These are phyloP conservation scores for Inga oerstediana DNA, from an alignment of 306 rosid genomes.

Conservation along the genomic window DNA sequence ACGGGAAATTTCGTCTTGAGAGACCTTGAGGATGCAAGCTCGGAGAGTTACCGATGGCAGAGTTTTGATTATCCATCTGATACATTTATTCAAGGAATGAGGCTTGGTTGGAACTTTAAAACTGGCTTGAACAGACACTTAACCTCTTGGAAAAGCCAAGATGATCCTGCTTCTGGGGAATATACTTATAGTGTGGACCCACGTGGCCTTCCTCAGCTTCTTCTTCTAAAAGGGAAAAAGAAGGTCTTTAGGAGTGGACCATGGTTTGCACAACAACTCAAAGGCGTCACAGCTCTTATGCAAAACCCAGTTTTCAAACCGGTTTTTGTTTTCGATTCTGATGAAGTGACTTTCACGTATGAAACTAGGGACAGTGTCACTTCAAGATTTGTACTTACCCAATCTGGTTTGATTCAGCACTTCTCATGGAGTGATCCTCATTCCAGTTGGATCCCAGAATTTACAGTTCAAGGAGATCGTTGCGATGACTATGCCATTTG, in stretches of 20 bases:
- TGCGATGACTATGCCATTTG: constrained; percentile 43
- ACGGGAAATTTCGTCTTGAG: constrained; percentile 40
- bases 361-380: not conserved
- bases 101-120: constrained; percentile 42
- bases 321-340: constrained; percentile 9
- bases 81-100: constrained; percentile 39
- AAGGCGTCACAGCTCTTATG: not conserved
- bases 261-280: constrained; percentile 34
- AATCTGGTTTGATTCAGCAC: constrained; percentile 28
- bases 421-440: constrained; percentile 19
- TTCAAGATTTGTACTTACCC: constrained; percentile 27
- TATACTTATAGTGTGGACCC: constrained; percentile 29
- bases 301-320: constrained; percentile 35
- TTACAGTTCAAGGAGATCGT: constrained; percentile 19
- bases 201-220: constrained; percentile 32
- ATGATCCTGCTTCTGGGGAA: constrained; percentile 33
- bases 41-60: constrained; percentile 36
- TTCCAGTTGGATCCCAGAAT: constrained; percentile 18
- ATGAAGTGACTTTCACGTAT: constrained; percentile 32
- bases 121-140: constrained; percentile 31
- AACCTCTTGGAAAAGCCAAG: constrained; percentile 30
- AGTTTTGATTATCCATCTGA: constrained; percentile 47
- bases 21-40: constrained; percentile 3
- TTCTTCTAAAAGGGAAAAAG: constrained; percentile 23
- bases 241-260: constrained; percentile 38